A percentile compares a stretch with the other conserved stretches of the same genome.
Evolutionary conservation across 1,284 basidiomycete species (phyloP).

Genomic region (Sporisorium reilianum): DNA sequence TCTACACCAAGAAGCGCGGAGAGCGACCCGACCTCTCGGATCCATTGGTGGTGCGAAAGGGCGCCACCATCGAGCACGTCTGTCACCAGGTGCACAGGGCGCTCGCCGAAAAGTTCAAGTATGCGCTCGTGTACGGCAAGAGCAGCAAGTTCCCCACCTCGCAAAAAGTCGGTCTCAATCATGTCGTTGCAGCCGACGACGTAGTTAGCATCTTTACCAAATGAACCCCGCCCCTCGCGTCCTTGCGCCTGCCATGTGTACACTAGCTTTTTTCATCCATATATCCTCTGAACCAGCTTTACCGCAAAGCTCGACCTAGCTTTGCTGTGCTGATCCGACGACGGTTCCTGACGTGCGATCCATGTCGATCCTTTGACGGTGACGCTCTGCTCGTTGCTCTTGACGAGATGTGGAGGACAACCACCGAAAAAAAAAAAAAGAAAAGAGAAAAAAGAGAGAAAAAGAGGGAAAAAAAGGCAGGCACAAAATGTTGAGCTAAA

Average conservation of each 20-base stretch:
- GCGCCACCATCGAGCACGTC: constrained; percentile 88
- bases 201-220: constrained; percentile 76
- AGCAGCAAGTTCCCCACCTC: constrained; percentile 61
- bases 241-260: constrained; percentile 23
- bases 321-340: not conserved
- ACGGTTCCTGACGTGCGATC: not conserved
- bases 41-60: constrained; percentile 91
- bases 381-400: too few relatives aligned
- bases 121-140: constrained; percentile 63
- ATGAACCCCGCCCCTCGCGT: constrained; percentile 1
- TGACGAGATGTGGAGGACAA: not conserved
- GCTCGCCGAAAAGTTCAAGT: constrained; percentile 80
- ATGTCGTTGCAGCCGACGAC: constrained; percentile 92
- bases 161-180: constrained; percentile 77
- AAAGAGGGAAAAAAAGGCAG: constrained; percentile 1
- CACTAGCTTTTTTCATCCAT: constrained; percentile 28
- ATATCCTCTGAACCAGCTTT: constrained; percentile 11
- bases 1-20: constrained; percentile 97
- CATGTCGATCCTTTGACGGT: too few relatives aligned
- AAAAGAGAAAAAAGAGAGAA: not conserved
- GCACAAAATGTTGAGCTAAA: not conserved
- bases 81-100: constrained; percentile 80
- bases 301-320: not conserved
- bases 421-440: not conserved
- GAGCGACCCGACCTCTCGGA: constrained; percentile 85